Evolutionary conservation across 192 early-diverging fungal genomes (phyloP).

Genomic region (Gonapodya sp.): DNA sequence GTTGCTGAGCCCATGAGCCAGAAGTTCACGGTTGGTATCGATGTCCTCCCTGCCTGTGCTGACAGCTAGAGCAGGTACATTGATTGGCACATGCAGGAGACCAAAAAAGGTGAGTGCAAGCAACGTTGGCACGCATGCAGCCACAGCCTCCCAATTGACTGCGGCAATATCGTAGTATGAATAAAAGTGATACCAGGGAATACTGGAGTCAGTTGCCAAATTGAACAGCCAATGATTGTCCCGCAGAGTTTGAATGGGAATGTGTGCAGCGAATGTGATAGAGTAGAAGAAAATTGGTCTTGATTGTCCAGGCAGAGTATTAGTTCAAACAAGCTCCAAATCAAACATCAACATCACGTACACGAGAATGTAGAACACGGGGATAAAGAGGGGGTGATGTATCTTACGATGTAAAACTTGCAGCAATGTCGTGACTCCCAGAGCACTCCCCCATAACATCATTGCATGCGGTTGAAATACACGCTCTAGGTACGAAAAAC

Average conservation of each 20-base stretch:
- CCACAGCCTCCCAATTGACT: background rate
- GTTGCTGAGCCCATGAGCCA: constrained; percentile 89
- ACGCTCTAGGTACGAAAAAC: constrained; percentile 41
- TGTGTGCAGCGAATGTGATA: background rate
- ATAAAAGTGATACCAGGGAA: constrained; percentile 85
- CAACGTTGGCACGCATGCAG: constrained; percentile 9
- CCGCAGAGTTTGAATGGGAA: background rate
- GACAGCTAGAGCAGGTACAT: constrained; percentile 85
- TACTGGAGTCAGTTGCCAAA: constrained; percentile 47
- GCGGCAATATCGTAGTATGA: constrained; percentile 49
- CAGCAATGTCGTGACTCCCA: constrained; percentile 54
- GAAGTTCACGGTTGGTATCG: constrained; percentile 85
- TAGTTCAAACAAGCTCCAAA: constrained; percentile 44
- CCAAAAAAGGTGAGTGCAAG: constrained; percentile 24
- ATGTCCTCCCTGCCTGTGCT: constrained; percentile 78
- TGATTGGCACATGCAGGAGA: constrained; percentile 95
- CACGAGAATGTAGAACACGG: constrained; percentile 75
- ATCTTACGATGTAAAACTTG: constrained; percentile 59
- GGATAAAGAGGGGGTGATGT: constrained; percentile 75
- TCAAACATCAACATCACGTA: constrained; percentile 67
- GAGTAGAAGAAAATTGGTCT: background rate
- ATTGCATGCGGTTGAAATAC: constrained; percentile 62
- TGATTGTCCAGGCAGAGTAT: constrained; percentile 42
- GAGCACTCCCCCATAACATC: constrained; percentile 64
- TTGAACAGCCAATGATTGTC: constrained; percentile 75